phyloP scores from a whole-genome alignment of 768 basidiomycete species.

The Scleroderma citrinum region DNA sequence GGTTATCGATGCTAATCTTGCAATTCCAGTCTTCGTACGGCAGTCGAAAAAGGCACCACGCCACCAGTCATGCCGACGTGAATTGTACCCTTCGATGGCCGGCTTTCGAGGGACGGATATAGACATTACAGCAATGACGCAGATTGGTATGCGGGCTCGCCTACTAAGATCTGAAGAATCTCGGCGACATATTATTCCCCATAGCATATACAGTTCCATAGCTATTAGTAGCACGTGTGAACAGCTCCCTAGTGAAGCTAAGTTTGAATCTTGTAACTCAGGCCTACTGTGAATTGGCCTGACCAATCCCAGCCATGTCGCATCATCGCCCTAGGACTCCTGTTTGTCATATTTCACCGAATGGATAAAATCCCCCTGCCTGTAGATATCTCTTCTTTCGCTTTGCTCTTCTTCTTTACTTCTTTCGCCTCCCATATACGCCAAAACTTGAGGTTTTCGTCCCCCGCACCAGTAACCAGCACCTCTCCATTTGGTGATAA shows the following conservation, averaged over 20 bases:
- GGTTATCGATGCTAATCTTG: not conserved
- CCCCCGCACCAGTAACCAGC: slow-evolving; percentile 86
- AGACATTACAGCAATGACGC: too few species aligned
- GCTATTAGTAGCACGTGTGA: not conserved
- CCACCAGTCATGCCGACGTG: slow-evolving; percentile 40
- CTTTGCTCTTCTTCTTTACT: slow-evolving; percentile 28
- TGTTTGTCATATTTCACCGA: slow-evolving; percentile 24
- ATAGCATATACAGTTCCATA: not conserved
- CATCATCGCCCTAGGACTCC: too few species aligned
- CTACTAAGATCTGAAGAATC: not conserved
- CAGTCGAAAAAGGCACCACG: slow-evolving; percentile 66
- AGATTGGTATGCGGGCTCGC: too few species aligned
- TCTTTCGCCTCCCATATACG: slow-evolving; percentile 66
- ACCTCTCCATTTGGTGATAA: slow-evolving; percentile 87
- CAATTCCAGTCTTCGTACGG: slow-evolving; percentile 57
- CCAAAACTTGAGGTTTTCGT: slow-evolving; percentile 98
- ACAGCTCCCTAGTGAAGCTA: not conserved
- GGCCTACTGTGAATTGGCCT: not conserved
- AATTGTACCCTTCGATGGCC: slow-evolving; percentile 22
- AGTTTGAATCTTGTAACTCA: too few species aligned
- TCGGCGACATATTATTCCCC: not conserved
- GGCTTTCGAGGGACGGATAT: slow-evolving; percentile 13
- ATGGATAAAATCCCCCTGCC: slow-evolving; percentile 30
- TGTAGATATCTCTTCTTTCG: slow-evolving; percentile 28
- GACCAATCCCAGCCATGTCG: too few species aligned